phyloP scores from a whole-genome alignment of 2,329 filamentous ascomycete species.

The Hymenoscyphus occultus region DNA sequence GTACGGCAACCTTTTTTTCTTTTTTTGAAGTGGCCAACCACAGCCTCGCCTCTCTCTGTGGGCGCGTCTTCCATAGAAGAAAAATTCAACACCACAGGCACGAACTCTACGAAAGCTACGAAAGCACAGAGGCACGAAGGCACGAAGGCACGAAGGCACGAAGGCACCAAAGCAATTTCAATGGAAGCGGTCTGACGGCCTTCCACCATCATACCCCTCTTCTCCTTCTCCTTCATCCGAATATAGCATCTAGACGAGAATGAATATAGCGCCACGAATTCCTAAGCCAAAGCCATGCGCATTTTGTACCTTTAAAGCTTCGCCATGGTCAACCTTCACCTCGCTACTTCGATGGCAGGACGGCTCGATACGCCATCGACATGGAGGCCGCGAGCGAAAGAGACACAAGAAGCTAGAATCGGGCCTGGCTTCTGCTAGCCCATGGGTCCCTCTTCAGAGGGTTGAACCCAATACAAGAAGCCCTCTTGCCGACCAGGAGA shows the following conservation, averaged over 20 bases:
- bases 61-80: constrained; percentile 2
- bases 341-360: constrained; percentile 21
- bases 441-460: too few relatives aligned
- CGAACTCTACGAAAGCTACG: neutral
- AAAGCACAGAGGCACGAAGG: neutral
- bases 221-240: neutral
- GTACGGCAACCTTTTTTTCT: neutral
- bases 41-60: neutral
- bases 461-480: too few relatives aligned
- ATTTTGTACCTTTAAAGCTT: constrained; percentile 40
- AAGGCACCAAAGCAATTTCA: neutral
- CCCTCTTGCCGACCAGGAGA: too few relatives aligned
- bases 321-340: constrained; percentile 31
- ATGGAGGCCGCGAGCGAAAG: too few relatives aligned
- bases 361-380: constrained; percentile 10
- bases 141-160: too few relatives aligned
- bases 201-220: neutral
- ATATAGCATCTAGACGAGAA: constrained; percentile 28
- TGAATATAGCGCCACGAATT: constrained; percentile 39
- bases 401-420: too few relatives aligned
- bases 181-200: neutral
- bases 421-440: too few relatives aligned
- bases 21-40: neutral
- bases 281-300: constrained; percentile 40
- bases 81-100: too few relatives aligned